Base-by-base conservation (phyloP, 148 eudicot species). In the Polygonum maritimum region DNA sequence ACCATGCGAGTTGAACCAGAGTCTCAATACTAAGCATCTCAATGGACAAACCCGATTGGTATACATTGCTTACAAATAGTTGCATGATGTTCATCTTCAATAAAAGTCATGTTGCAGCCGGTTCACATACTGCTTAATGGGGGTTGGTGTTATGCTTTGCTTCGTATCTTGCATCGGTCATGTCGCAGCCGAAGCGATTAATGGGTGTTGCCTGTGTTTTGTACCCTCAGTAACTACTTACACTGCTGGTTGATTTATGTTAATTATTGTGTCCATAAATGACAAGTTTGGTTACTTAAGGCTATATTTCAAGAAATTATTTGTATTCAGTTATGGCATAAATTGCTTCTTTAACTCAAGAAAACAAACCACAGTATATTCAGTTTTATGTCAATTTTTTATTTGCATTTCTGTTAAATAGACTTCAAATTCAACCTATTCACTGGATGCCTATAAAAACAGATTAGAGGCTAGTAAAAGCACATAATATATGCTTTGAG, bases 201-300 rank as follows among this genome's bases (percentile, higher is more conserved):
- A 84, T 72, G 94, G 92, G 15, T 88, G 89, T 78, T 92, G 94
- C 83, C 95, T 88, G 79, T 87, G 94, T 78, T 87, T 90, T 78
- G 97, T 92, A 90, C 88, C 92, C 90, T 92, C 77, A 69, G 3
- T 75, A 39, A 44, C 7, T 70, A 72, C 7, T 21, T 3, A 36
- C 48, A 41, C 16, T 21, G 39, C 19, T n/a, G n/a, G n/a, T n/a
- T 21, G 48, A 7, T n/a, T 15, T 33, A 7, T 54, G 15, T 60
- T 39, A 51, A 5, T 13, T 0, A 5, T 52, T 4, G 3, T 51
- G 60, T 74, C 3, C 8, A 39, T 40, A 40, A 39, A 39, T 39
- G 5, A 16, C 52, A 41, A 41, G 31, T 41, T 40, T 71, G 51
- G 44, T 48, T 33, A 35, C 39, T 48, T 26, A 31, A 54, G 76